These are phyloP conservation scores for Carallia brachiata DNA, from an alignment of 345 rosid species.

Conservation along the genomic window DNA sequence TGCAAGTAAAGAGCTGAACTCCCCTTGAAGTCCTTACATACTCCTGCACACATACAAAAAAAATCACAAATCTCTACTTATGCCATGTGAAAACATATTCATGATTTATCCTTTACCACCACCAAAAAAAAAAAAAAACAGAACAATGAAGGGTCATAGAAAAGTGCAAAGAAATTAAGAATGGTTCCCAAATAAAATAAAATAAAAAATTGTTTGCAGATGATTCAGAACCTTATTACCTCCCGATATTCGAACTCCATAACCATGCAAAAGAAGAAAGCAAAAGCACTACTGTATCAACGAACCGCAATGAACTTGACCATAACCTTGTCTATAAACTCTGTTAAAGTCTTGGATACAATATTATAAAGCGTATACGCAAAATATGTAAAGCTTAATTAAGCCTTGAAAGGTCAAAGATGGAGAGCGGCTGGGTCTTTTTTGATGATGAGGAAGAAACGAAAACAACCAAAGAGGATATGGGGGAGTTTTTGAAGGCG, in stretches of 20 bases:
- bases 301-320: too few species aligned
- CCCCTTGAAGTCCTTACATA: constrained; percentile 70
- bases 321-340: too few species aligned
- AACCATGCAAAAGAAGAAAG: not conserved
- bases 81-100: too few species aligned
- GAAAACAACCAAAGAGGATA: too few species aligned
- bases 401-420: not conserved
- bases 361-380: too few species aligned
- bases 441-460: too few species aligned
- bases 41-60: constrained; percentile 34
- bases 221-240: constrained; percentile 25
- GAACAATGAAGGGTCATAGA: not conserved
- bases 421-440: not conserved
- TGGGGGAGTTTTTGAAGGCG: too few species aligned
- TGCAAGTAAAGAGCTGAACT: constrained; percentile 70
- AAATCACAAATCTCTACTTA: not conserved
- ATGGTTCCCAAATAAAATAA: too few species aligned
- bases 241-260: constrained; percentile 49
- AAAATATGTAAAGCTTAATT: not conserved
- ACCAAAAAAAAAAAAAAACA: not conserved
- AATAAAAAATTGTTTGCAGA: not conserved
- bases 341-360: too few species aligned
- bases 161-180: too few species aligned
- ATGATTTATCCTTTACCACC: too few species aligned
- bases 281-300: not conserved